phyloP scores from a whole-genome alignment of 345 rosid genomes.

The Eucalyptus marginata region DNA sequence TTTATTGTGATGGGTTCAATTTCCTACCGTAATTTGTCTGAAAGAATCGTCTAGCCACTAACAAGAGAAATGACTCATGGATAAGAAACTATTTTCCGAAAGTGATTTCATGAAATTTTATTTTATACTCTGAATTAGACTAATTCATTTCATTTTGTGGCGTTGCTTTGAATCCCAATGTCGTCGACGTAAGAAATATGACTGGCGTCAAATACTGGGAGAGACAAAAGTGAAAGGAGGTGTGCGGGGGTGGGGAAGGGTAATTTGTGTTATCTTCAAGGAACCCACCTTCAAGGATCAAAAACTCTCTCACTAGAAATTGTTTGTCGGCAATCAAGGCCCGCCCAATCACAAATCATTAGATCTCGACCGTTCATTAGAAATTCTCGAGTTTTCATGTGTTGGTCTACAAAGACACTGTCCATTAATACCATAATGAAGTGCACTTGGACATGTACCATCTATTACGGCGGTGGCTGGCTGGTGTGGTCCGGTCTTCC shows the following conservation, averaged over 20 bases:
- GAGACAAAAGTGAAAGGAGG: neutral
- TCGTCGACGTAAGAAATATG: neutral
- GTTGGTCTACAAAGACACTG: neutral
- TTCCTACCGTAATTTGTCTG: neutral
- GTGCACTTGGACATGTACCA: neutral
- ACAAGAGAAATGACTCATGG: neutral
- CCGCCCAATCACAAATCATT: neutral
- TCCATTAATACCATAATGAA: neutral
- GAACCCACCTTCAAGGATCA: neutral
- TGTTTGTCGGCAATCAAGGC: neutral
- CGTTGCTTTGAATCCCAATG: neutral
- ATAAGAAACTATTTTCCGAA: neutral
- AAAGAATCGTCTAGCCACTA: neutral
- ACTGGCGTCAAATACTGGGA: neutral
- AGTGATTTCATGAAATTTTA: neutral
- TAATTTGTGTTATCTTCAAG: neutral
- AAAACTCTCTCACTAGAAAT: neutral
- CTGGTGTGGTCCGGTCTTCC: neutral
- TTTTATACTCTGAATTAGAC: neutral
- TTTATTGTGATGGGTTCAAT: neutral
- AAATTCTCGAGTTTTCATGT: neutral
- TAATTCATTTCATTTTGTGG: neutral
- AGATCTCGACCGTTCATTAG: neutral
- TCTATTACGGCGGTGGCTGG: neutral
- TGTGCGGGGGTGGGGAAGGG: neutral